phyloP scores from a whole-genome alignment of 2,329 filamentous ascomycete species.

The Hymenotorrendiella dingleyae region DNA sequence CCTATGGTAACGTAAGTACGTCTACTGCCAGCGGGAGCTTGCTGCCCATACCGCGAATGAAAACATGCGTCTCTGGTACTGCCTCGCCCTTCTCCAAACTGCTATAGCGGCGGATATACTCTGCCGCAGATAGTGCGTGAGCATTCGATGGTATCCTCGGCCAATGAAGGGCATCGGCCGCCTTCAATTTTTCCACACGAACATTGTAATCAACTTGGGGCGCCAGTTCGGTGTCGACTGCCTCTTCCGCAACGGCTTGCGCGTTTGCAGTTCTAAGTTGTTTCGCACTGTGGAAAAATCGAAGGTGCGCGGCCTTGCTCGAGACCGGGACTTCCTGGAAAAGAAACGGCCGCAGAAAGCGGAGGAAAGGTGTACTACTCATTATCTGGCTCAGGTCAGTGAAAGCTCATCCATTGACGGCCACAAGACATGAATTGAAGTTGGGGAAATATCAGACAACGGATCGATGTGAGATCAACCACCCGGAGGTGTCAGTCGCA shows the following conservation, averaged over 20 bases:
- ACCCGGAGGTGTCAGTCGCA: slow-evolving; percentile 49
- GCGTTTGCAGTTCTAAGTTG: neutral
- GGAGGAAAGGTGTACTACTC: slow-evolving; percentile 39
- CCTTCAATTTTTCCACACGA: slow-evolving; percentile 48
- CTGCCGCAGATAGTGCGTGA: slow-evolving; percentile 30
- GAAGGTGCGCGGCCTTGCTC: slow-evolving; percentile 38
- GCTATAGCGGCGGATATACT: slow-evolving; percentile 30
- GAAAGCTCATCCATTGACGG: neutral
- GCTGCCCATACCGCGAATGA: slow-evolving; percentile 26
- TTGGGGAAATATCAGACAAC: slow-evolving; percentile 37
- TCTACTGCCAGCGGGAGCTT: too few relatives aligned
- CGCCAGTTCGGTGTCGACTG: neutral
- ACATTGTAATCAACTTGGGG: slow-evolving; percentile 28
- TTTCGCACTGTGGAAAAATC: slow-evolving; percentile 36
- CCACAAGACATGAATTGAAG: neutral
- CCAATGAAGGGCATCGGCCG: slow-evolving; percentile 46
- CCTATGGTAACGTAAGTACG: slow-evolving; percentile 43
- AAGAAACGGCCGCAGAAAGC: slow-evolving; percentile 52
- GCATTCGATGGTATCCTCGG: slow-evolving; percentile 41
- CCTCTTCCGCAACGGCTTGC: neutral
- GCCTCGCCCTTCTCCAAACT: slow-evolving; percentile 31
- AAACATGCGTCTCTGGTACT: slow-evolving; percentile 12
- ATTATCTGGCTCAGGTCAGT: slow-evolving; percentile 33
- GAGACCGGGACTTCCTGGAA: slow-evolving; percentile 35
- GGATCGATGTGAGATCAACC: slow-evolving; percentile 47